Base-by-base conservation (phyloP, 2,329 filamentous ascomycete genomes). In the Ceratocystis lukuohia region DNA sequence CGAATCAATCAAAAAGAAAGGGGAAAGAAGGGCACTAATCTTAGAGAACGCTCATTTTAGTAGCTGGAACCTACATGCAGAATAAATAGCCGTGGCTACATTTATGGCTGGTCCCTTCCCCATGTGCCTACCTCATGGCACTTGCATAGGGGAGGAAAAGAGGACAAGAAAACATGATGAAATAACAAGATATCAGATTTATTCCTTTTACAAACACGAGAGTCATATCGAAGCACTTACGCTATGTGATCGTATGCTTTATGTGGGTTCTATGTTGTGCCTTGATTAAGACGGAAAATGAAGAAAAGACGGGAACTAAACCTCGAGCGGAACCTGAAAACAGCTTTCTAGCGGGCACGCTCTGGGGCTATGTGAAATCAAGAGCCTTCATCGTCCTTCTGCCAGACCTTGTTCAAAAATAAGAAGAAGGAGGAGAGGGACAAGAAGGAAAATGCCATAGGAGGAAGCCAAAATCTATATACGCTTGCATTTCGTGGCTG, bases 101-200 rank as follows among this genome's bases (percentile, higher is more conserved):
- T 25, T 25, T 59, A 33, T 17, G 53, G 53, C 53, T 37, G 53
- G 12, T 59, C 28, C 53, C 53, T 59, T 33, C 28, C 53, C 53
- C 53, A 59, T 37, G 15, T 59, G 12, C 53, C 33, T 37, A 37
- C 33, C 53, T 20, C 10, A 59, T 59, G 53, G 33, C 28, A 59
- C 33, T 37, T 30, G 33, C 15, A 59, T 59, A 6, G 17, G 28
- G 7, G 7, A 20, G 53, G 25, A 37, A 59, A 59, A 30, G 53
- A 30, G 15, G 53, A 37, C 33, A 37, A 37, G 33, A 37, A 37
- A 30, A 33, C 53, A 30, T 12, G 53, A 33, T 33, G 28, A 59
- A 48, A 45, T 50, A 48, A 63, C 44, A 63, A 33, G 61, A 63
- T 63, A 63, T 63, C 20, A 63, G 44, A 46, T 63, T 63, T 63